phyloP scores from a whole-genome alignment of 441 rosid genomes.

The Isatis lusitanica region DNA sequence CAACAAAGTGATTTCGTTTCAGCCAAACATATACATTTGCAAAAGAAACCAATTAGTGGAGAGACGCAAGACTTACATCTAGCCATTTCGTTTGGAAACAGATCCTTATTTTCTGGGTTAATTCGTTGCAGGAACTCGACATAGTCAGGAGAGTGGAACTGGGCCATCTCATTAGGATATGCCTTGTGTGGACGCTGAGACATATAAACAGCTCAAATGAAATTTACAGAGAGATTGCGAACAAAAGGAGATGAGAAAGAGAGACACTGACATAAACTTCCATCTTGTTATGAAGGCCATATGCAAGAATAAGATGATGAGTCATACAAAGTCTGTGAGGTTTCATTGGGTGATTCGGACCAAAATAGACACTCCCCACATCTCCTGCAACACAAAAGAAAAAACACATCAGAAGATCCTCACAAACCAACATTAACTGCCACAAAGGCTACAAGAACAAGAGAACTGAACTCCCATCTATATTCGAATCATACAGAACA shows the following conservation, averaged over 20 bases:
- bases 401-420: not conserved
- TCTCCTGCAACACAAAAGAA: conserved; percentile 60
- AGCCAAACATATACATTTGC: conserved; percentile 7
- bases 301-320: conserved; percentile 92
- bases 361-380: conserved; percentile 91
- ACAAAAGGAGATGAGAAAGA: not conserved
- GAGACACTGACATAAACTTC: conserved; percentile 74
- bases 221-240: not conserved
- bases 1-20: not conserved
- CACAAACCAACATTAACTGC: not conserved
- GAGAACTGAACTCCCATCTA: not conserved
- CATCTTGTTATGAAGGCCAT: conserved; percentile 93
- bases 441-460: not conserved
- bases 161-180: conserved; percentile 93
- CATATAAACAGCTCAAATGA: not conserved
- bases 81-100: conserved; percentile 62
- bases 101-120: conserved; percentile 66
- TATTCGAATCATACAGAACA: not conserved
- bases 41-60: not conserved
- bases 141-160: conserved; percentile 93
- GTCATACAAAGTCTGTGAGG: conserved; percentile 98
- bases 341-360: conserved; percentile 98
- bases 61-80: conserved; percentile 50
- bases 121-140: conserved; percentile 90
- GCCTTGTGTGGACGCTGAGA: conserved; percentile 98